phyloP scores from a whole-genome alignment of 257 asterid species.

The Fraxinus excelsior region DNA sequence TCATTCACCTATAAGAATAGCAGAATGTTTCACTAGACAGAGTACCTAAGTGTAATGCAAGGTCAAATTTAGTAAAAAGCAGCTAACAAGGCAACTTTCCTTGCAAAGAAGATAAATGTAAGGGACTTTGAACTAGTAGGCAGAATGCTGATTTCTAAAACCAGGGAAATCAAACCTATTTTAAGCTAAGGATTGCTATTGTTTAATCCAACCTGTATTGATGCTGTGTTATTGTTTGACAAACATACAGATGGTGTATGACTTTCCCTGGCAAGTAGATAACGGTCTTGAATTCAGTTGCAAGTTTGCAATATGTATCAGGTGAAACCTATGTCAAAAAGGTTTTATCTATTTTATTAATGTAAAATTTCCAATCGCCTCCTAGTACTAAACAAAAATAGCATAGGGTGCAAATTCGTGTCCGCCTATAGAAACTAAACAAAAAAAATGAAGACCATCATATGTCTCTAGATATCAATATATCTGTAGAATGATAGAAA shows the following conservation, averaged over 20 bases:
- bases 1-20: conserved; percentile 9
- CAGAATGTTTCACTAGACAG: conserved; percentile 4
- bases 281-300: background rate
- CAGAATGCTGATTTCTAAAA: conserved; percentile 1
- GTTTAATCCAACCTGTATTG: background rate
- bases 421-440: background rate
- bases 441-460: background rate
- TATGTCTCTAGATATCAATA: background rate
- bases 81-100: background rate
- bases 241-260: background rate
- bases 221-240: background rate
- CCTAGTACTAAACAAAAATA: background rate
- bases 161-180: background rate
- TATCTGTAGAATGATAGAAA: background rate
- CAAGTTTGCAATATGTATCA: background rate
- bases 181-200: background rate
- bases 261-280: background rate
- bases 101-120: background rate
- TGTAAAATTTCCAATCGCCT: background rate
- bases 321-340: background rate
- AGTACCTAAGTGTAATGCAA: conserved; percentile 1
- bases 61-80: conserved; percentile 14
- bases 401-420: background rate
- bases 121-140: background rate
- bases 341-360: too few species aligned